Evolutionary conservation across 2,329 filamentous ascomycete species (phyloP).

Genomic region (Cytospora leucostoma): DNA sequence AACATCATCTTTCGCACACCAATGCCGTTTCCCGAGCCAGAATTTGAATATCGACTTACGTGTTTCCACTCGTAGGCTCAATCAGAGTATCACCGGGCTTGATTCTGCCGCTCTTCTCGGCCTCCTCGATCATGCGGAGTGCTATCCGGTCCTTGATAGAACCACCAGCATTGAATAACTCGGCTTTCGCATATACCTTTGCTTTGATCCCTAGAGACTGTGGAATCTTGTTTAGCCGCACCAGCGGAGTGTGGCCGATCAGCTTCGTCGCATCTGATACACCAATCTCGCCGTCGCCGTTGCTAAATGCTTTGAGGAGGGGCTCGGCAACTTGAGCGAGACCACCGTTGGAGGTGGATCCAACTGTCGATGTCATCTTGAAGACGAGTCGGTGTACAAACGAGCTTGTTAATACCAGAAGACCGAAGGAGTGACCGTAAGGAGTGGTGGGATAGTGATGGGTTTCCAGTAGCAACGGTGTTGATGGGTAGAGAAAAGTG

Average conservation of each 20-base stretch:
- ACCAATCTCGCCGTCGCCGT: conserved; percentile 21
- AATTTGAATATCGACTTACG: conserved; percentile 47
- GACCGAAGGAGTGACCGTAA: neutral
- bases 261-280: conserved; percentile 74
- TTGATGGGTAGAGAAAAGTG: neutral
- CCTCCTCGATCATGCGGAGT: conserved; percentile 94
- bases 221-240: conserved; percentile 89
- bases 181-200: conserved; percentile 86
- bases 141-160: conserved; percentile 96
- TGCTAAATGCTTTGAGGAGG: conserved; percentile 11
- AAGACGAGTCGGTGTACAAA: conserved; percentile 2
- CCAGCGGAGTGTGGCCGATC: conserved; percentile 94
- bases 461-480: neutral
- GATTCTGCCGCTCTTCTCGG: conserved; percentile 87
- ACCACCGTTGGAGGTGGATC: conserved; percentile 17
- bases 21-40: neutral
- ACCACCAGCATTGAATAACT: conserved; percentile 91
- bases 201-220: conserved; percentile 87
- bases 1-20: conserved; percentile 27
- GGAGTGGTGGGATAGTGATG: neutral
- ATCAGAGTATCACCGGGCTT: conserved; percentile 97
- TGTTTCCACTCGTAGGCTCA: conserved; percentile 97
- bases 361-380: conserved; percentile 24
- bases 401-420: neutral
- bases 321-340: conserved; percentile 12